phyloP scores from a whole-genome alignment of 495 filamentous ascomycete species.

The Trichocladium antarcticum region DNA sequence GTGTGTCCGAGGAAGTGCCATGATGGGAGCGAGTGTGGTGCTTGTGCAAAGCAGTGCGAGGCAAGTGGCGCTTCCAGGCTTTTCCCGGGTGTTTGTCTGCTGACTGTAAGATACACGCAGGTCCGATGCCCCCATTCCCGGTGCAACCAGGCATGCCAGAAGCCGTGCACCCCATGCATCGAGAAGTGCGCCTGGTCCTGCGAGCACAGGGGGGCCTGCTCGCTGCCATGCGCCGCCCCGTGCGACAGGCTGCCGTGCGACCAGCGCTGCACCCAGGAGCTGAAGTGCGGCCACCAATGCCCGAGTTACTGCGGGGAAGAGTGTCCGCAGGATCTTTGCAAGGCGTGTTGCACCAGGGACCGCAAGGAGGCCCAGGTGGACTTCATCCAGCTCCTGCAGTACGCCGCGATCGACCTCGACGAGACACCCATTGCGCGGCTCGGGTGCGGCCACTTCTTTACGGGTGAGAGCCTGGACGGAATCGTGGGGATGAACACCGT shows the following conservation, averaged over 20 bases:
- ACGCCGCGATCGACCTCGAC: conserved; percentile 14
- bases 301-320: conserved; percentile 44
- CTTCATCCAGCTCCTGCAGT: conserved; percentile 17
- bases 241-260: conserved; percentile 61
- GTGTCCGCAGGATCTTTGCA: conserved; percentile 51
- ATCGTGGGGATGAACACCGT: conserved; percentile 49
- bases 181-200: conserved; percentile 41
- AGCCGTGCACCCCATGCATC: conserved; percentile 57
- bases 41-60: conserved; percentile 47
- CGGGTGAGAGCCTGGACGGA: conserved; percentile 51
- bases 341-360: conserved; percentile 35
- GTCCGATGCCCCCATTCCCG: conserved; percentile 39
- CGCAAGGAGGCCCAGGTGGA: conserved; percentile 25
- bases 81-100: no score
- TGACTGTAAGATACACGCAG: no score
- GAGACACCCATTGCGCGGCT: conserved; percentile 38
- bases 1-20: conserved; percentile 24
- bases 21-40: conserved; percentile 36
- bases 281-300: conserved; percentile 54
- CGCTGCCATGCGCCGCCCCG: conserved; percentile 62
- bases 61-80: conserved; percentile 28
- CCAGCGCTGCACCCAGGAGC: conserved; percentile 43
- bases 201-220: conserved; percentile 45
- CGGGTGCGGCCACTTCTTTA: conserved; percentile 56
- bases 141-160: conserved; percentile 46